Evolutionary conservation across 352 stramenopile genomes (phyloP).

Genomic region (Phytopythium delawarense): DNA sequence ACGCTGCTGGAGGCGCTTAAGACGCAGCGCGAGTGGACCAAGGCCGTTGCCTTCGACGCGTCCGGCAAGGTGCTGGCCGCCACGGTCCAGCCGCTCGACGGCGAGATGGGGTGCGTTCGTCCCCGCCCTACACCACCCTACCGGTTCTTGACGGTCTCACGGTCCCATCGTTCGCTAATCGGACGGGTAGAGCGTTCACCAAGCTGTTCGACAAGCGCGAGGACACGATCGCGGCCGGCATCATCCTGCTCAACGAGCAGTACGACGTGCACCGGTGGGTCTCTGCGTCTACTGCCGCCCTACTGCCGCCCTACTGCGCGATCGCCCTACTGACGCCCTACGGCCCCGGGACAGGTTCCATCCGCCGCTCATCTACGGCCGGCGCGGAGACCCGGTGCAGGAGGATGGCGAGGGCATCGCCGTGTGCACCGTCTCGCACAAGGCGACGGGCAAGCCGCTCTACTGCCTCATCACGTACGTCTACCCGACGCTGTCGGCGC

Average conservation of each 20-base stretch:
- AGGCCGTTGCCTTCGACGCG: constrained; percentile 56
- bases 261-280: constrained; percentile 77
- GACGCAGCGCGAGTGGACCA: constrained; percentile 64
- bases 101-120: constrained; percentile 43
- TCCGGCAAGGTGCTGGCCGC: constrained; percentile 43
- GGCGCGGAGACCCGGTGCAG: constrained; percentile 50
- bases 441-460: constrained; percentile 25
- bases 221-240: constrained; percentile 63
- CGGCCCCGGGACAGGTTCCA: constrained; percentile 44
- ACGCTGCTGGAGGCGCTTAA: constrained; percentile 50
- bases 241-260: constrained; percentile 70
- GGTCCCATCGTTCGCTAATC: not conserved
- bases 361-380: constrained; percentile 71
- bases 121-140: not conserved
- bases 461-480: constrained; percentile 81
- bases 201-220: constrained; percentile 82
- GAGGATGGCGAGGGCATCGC: constrained; percentile 74
- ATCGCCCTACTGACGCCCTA: too few relatives aligned
- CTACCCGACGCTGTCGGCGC: constrained; percentile 74
- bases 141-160: not conserved
- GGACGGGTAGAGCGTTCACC: constrained; percentile 24
- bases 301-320: not conserved
- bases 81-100: constrained; percentile 60
- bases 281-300: not conserved
- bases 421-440: constrained; percentile 56